Base-by-base conservation (phyloP, 768 basidiomycete species). In the Sarcomyxa edulis region DNA sequence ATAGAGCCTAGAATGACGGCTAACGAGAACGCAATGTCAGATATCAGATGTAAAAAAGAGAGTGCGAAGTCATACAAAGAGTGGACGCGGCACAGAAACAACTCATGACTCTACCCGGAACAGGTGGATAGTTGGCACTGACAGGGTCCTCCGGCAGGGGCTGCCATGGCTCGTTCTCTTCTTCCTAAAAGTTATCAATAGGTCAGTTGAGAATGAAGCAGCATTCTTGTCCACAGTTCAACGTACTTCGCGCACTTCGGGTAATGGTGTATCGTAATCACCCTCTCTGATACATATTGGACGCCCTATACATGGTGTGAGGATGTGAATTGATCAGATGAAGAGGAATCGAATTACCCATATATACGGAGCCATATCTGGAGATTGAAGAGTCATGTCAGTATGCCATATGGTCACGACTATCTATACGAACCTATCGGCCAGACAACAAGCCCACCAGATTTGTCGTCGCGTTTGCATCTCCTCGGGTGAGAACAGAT, bases 381-480 rank as follows among this genome's bases (percentile, higher is more conserved):
- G 15, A 26, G 32, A 22, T 32, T 9, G 14, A 32, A 37, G 31
- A 30, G 35, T 32, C n/a, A n/a, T n/a, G n/a, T n/a, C 15, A 33
- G 38, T 26, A 31, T 21, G 14, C 28, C 18, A 39, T 8, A 40
- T 15, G 15, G 34, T 23, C 9, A 6, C 37, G 27, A 22, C 20
- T 11, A 14, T 6, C 5, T 44, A 23, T 16, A 40, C 72, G 22
- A 46, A 85, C 84, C 81, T 74, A 49, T 90, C 84, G 29, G 76
- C 74, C 29, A 81, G 61, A 48, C 74, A 72, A 52, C 84, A 88
- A 11, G 72, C 68, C 82, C 84, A 87, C 86, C 86, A 90, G 29
- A 87, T 81, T 47, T 85, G 83, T 35, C 77, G 74, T 45, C 86
- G 71, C 4, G 69, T 74, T 54, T 87, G 83, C 20, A 73, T 78